Conservation (phyloP, 2,329 filamentous ascomycete species). For the Alternaria ethzedia region DNA sequence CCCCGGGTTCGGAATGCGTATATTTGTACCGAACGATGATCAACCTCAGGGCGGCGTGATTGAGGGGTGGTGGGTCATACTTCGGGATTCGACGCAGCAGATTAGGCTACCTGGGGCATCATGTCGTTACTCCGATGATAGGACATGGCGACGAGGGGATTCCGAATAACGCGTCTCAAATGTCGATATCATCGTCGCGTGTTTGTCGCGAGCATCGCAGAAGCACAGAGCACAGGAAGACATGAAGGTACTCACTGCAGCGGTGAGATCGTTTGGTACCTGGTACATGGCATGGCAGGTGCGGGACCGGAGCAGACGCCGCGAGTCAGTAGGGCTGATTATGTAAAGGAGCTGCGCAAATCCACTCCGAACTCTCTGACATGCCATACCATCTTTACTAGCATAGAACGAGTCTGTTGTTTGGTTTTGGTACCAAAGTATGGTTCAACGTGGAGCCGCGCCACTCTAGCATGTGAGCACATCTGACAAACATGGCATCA, state of each 20-base stretch:
- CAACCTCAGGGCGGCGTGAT: constrained; percentile 2
- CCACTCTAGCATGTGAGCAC: not conserved
- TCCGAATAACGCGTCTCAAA: not conserved
- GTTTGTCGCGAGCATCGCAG: not conserved
- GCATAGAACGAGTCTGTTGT: constrained; percentile 4
- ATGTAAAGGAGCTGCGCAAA: constrained; percentile 36
- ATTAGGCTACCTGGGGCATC: constrained; percentile 7
- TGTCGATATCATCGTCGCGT: not conserved
- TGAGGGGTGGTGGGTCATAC: constrained; percentile 20
- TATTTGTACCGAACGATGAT: not conserved
- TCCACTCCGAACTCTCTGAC: not conserved
- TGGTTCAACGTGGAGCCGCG: not conserved
- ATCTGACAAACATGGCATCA: not conserved
- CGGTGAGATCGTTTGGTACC: constrained; percentile 18
- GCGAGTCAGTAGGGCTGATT: constrained; percentile 25
- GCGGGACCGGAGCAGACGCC: not conserved
- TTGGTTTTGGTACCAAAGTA: not conserved
- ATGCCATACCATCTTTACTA: not conserved
- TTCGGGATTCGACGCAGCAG: constrained; percentile 20
- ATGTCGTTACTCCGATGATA: constrained; percentile 18
- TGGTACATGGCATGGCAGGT: not conserved
- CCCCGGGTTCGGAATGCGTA: constrained; percentile 9
- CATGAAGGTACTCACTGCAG: constrained; percentile 29
- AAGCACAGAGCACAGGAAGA: constrained; percentile 14
- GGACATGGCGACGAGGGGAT: not conserved